A percentile compares a stretch with the other conserved stretches of the same genome.
These are phyloP conservation scores for Quercus phellos DNA, from an alignment of 331 rosid genomes.

Conservation along the genomic window DNA sequence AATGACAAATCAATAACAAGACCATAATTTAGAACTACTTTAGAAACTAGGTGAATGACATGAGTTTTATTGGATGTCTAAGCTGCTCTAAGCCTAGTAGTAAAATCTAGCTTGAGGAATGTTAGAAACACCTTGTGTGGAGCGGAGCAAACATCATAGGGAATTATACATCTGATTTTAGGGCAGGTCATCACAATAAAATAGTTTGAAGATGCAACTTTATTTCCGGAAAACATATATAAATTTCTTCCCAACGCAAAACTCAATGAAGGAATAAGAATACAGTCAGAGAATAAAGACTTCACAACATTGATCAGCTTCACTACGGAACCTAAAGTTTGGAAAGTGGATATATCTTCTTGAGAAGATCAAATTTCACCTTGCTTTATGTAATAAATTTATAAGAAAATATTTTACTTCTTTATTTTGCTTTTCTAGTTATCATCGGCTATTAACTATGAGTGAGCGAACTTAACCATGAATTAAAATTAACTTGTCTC, in stretches of 20 bases:
- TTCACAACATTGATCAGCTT: neutral
- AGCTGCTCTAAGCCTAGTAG: neutral
- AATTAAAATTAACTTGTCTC: constrained; percentile 4
- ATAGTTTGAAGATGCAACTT: neutral
- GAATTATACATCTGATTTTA: neutral
- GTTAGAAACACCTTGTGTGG: neutral
- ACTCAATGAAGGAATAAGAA: neutral
- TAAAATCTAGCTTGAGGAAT: neutral
- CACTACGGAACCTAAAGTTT: neutral
- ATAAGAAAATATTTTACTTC: neutral
- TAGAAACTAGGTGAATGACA: neutral
- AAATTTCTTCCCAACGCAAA: neutral
- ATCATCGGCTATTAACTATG: neutral
- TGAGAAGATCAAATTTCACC: neutral
- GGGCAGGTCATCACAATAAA: neutral
- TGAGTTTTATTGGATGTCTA: neutral
- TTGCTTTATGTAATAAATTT: neutral
- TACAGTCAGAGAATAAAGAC: neutral
- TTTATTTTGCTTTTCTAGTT: neutral
- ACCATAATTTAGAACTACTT: neutral
- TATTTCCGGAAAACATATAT: neutral
- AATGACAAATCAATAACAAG: neutral
- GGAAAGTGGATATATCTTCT: neutral
- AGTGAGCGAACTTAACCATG: neutral
- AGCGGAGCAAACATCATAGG: neutral